A percentile compares a stretch with the other conserved stretches of the same genome.
Evolutionary conservation across 2,329 filamentous ascomycete species (phyloP).

Genomic region (Monilinia vaccinii-corymbosi): DNA sequence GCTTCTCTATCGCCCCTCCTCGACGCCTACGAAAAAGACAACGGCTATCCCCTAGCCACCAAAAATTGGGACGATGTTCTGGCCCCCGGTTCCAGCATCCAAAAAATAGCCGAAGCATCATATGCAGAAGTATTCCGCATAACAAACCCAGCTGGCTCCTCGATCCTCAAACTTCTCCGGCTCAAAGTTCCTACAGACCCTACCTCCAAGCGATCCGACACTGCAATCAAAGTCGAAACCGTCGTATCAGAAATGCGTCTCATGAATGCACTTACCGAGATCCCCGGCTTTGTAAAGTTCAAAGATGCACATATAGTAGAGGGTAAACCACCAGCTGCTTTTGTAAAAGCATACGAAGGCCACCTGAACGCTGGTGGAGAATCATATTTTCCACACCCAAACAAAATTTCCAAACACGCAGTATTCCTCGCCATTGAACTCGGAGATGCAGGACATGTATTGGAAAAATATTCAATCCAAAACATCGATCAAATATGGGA

Average conservation of each 20-base stretch:
- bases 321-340: constrained; percentile 43
- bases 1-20: constrained; percentile 17
- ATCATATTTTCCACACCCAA: constrained; percentile 51
- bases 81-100: constrained; percentile 41
- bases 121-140: constrained; percentile 59
- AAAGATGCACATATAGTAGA: constrained; percentile 54
- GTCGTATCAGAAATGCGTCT: constrained; percentile 52
- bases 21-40: constrained; percentile 17
- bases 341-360: constrained; percentile 43
- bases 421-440: constrained; percentile 54
- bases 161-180: constrained; percentile 57
- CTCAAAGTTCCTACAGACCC: constrained; percentile 32
- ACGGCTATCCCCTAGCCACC: constrained; percentile 8
- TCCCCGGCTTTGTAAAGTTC: constrained; percentile 57
- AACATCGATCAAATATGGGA: constrained; percentile 50
- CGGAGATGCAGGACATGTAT: constrained; percentile 50
- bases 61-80: constrained; percentile 47
- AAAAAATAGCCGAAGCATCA: constrained; percentile 58
- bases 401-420: constrained; percentile 47
- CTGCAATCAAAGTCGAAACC: constrained; percentile 33
- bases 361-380: constrained; percentile 27
- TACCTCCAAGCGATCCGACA: constrained; percentile 14
- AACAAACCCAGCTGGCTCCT: constrained; percentile 48
- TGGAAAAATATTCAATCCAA: constrained; percentile 48
- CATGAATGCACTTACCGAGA: constrained; percentile 54